Evolutionary conservation across 208 protist species (phyloP), one percentile per base, ranked within the genome.

Genomic region (Crithidia acanthocephali): DNA sequence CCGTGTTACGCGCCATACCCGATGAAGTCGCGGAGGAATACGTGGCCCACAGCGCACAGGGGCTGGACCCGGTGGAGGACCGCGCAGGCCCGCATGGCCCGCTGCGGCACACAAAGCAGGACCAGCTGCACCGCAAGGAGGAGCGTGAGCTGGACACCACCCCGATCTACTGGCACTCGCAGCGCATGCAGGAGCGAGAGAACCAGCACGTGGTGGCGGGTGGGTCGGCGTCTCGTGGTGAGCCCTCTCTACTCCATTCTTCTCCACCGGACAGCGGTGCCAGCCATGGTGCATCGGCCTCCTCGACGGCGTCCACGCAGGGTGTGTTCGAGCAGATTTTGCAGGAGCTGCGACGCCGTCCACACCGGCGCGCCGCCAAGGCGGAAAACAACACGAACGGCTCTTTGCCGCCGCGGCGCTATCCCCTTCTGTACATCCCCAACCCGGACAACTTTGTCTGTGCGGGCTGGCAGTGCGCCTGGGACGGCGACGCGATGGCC

Each of bases 371-470:
- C 35, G 8, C 8, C 35, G 35, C 35, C 35, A 61, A 20, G 40
- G 2, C 22, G 25, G 56, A 35, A 32, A 22, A 42, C 16, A 61
- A 18, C 15, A 50, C 4, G 30, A 40, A 40, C 11, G 35, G 35
- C 35, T 13, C 35, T 18, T 16, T 18, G 9, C 15, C n/a, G 28
- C 25, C 5, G 4, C 40, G 22, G 1, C 64, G 52, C n/a, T n/a
- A 15, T 13, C 52, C 45, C n/a, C 27, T 56, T 35, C 79, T 84
- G 23, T 92, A 81, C 63, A 90, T 94, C 28, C 89, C 81, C 4
- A 94, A 94, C 67, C 86, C 89, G 1, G 74, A 72, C 28, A 85
- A 52, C 16, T 94, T 92, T 51, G 72, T 76, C 3, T 95, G 90
- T 53, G 76, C 74, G 16, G 90, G 86, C 72, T 74, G 55, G 50